Base-by-base conservation (phyloP, 192 early-diverging fungal species). In the Rhizophagus sp. region DNA sequence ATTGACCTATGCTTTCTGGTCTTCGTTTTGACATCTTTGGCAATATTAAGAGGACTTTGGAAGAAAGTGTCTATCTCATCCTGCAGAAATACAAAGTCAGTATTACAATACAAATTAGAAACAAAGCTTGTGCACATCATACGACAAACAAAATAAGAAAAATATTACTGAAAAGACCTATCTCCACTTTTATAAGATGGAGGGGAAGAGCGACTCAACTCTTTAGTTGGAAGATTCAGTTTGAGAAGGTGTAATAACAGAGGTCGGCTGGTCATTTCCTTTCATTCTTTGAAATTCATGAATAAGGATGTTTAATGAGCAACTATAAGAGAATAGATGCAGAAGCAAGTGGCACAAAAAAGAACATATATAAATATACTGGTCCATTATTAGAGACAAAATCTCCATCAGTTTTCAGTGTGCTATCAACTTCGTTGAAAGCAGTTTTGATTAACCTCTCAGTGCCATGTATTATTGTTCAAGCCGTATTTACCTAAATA, bases 241-340 rank as follows among this genome's bases (percentile, higher is more conserved):
- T n/a, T n/a, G 27, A 30, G 27, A 1, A 30, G 27, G 27, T 30
- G 27, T 30, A 30, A 30, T 30, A 30, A 30, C 27, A 30, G 27
- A 1, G 27, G 27, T 30, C 27, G 0, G 0, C 27, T 30, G 27
- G 27, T 30, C 27, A 1, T 30, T 30, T 30, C 1, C 1, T 30
- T 30, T 44, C 69, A 71, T 71, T 71, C 69, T 71, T 71, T 71
- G 10, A 71, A 71, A 71, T 71, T 71, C 69, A 0, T 25, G 24
- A 22, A 63, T 63, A 63, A 24, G 1, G 22, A 25, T 27, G 2
- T 71, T 47, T 9, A 41, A n/a, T 15, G 5, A 41, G 69, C 1
- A 47, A 2, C 3, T 41, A n/a, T 36, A 24, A n/a, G 19, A 41
- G 36, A 71, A 71, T 71, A 71, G 39, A 17, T 71, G 69, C 15